Evolutionary conservation across 768 basidiomycete species (phyloP).

Genomic region (Mycena albidolilacea): DNA sequence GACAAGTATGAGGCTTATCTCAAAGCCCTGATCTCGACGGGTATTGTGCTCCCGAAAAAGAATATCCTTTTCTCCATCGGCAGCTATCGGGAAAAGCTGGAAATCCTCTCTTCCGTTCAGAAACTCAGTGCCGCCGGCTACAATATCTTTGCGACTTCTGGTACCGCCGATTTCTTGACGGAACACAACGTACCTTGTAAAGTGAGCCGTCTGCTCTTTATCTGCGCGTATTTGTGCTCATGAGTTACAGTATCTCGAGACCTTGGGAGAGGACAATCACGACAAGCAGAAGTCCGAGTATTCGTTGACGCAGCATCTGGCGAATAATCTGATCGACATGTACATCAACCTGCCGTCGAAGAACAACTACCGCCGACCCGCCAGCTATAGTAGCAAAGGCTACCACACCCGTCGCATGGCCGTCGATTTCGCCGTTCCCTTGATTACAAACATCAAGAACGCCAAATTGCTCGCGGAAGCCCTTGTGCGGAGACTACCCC

Average conservation of each 20-base stretch:
- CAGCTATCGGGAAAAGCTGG: constrained; percentile 97
- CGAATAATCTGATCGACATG: constrained; percentile 98
- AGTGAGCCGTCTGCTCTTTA: constrained; percentile 55
- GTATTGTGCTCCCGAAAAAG: constrained; percentile 95
- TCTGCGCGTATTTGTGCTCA: constrained; percentile 15
- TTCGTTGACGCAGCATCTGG: constrained; percentile 95
- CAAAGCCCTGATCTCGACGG: constrained; percentile 97
- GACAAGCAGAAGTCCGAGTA: constrained; percentile 96
- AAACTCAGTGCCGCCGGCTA: constrained; percentile 95
- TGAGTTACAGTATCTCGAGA: constrained; percentile 83
- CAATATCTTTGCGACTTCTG: constrained; percentile 96
- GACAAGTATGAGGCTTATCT: constrained; percentile 99
- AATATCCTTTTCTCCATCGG: constrained; percentile 98
- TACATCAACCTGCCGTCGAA: constrained; percentile 99
- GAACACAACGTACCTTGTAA: constrained; percentile 98
- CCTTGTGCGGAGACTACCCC: constrained; percentile 87
- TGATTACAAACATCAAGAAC: constrained; percentile 99
- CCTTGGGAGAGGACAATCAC: constrained; percentile 80
- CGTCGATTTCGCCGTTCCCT: constrained; percentile 96
- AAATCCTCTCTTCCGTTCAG: constrained; percentile 95
- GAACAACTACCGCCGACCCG: constrained; percentile 97
- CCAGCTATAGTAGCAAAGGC: constrained; percentile 97
- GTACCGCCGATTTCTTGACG: constrained; percentile 97
- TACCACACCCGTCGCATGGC: constrained; percentile 98
- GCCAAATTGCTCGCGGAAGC: constrained; percentile 97